Evolutionary conservation across 2,329 filamentous ascomycete genomes (phyloP), one percentile per base, ranked within the genome.

Genomic region (Elsinoe perseae): DNA sequence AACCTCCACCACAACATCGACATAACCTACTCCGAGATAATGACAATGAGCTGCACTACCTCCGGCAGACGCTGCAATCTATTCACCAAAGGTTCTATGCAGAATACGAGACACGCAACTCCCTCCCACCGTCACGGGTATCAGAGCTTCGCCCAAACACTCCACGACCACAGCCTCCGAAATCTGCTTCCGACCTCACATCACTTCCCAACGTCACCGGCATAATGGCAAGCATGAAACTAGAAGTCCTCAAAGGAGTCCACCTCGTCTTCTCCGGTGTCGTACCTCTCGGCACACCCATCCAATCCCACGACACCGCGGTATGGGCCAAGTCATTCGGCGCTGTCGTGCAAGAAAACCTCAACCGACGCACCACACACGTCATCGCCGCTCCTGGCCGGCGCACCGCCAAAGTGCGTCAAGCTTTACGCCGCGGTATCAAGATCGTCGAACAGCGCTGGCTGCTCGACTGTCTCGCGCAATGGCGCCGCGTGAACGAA

Each of bases 371-470:
- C 40, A 77, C 74, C 1, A 90, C 87, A 0, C 87, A 91, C 68
- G 78, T 91, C 4, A 85, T 91, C 2, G 84, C 87, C 7, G 85
- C 82, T 53, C 82, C 81, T 16, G 77, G 81, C 14, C 78, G 86
- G 21, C 84, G 91, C 20, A 97, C 93, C 0, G 86, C 89, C 54
- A 98, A 98, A 72, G 89, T 97, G 42, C 85, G 88, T 48, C 86
- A 91, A 69, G 93, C 93, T 0, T 85, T 87, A 12, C 83, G 84
- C 61, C 86, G 89, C 56, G 77, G 66, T 53, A 87, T 97, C 70
- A 91, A 90, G 68, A 95, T 98, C 58, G 93, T 98, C 48, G 90
- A 86, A 63, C 87, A 90, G 54, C 83, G 89, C 64, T 98, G 93
- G 93, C 82, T 98, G 27, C 79, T 85, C 28, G 86, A 91, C 62